Percentiles rank a stretch among this genome's conserved stretches.
Evolutionary conservation across 306 rosid species (phyloP).

Genomic region (Sindora glabra): DNA sequence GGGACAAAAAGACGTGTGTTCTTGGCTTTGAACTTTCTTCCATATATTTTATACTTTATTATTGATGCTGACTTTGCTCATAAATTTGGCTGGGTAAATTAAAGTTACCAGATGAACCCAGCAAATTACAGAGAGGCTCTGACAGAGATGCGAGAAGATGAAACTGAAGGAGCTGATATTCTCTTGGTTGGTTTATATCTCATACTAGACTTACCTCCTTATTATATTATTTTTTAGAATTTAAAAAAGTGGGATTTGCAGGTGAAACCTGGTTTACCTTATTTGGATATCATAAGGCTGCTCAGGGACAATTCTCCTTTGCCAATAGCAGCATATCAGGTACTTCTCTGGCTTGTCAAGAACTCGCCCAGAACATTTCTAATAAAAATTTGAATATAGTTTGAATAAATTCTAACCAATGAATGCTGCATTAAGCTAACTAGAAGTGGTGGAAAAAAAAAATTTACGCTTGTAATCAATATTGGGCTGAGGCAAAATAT

Average conservation of each 20-base stretch:
- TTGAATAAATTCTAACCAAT: neutral
- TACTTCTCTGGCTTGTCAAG: conserved; percentile 20
- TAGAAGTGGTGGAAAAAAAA: conserved; percentile 5
- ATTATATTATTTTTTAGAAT: neutral
- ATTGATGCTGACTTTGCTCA: conserved; percentile 21
- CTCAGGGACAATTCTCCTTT: conserved; percentile 80
- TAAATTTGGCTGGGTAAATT: conserved; percentile 26
- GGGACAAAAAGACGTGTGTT: conserved; percentile 88
- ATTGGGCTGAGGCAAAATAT: neutral
- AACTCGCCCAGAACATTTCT: neutral
- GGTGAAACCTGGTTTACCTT: conserved; percentile 98
- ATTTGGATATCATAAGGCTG: conserved; percentile 77
- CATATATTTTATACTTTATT: neutral
- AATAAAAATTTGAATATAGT: neutral
- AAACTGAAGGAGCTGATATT: conserved; percentile 94
- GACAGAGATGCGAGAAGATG: conserved; percentile 76
- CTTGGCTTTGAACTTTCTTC: neutral
- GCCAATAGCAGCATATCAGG: conserved; percentile 98
- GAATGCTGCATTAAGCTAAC: neutral
- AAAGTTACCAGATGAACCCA: conserved; percentile 94
- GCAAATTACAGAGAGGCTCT: conserved; percentile 93
- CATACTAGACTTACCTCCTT: neutral
- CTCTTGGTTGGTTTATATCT: conserved; percentile 67
- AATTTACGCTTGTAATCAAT: neutral
- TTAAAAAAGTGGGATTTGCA: conserved; percentile 24